Evolutionary conservation across 352 stramenopile genomes (phyloP), one percentile per base, ranked within the genome.

Genomic region (Globisporangium paddicum): DNA sequence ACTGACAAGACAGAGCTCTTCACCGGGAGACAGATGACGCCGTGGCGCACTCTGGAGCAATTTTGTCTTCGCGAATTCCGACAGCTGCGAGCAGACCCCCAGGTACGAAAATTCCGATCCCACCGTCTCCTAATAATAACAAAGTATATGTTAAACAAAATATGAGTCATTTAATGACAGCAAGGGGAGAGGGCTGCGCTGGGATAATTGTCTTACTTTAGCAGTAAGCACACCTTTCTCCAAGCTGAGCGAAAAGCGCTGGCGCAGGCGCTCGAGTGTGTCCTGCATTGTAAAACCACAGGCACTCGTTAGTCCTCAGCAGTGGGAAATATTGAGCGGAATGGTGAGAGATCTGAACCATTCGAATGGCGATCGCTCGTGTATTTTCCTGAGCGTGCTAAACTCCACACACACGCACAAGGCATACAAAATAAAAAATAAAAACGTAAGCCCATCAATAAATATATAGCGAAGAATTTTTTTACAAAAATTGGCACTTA

Each of bases 311-410:
- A 25, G n/a, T 26, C 21, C 18, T 21, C 40, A 26, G n/a, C 40
- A 6, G 23, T 11, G 8, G 8, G 34, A 38, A 11, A 18, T 14
- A 16, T 26, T 13, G 48, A 21, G 47, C 8, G 9, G 7, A 16
- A 16, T n/a, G 35, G 25, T 13, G 6, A 3, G 14, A 3, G 11
- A n/a, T 5, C 23, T 44, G 48, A 25, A 50, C 71, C 65, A 73
- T 79, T 14, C 62, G 66, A 18, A 79, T 58, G 0, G 46, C 60
- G 30, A 76, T 55, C 2, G 67, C 71, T 2, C 53, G 47, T 0
- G 71, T 79, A 38, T 66, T 55, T 34, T 79, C 67, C 57, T 79
- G 71, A 0, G 71, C 71, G 32, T 79, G 67, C 71, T 79, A 37
- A 8, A 6, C 1, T 48, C 25, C n/a, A 18, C 18, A 11, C 25